Evolutionary conservation across 768 basidiomycete species (phyloP), one percentile per base, ranked within the genome.

Genomic region (Panus rudis): DNA sequence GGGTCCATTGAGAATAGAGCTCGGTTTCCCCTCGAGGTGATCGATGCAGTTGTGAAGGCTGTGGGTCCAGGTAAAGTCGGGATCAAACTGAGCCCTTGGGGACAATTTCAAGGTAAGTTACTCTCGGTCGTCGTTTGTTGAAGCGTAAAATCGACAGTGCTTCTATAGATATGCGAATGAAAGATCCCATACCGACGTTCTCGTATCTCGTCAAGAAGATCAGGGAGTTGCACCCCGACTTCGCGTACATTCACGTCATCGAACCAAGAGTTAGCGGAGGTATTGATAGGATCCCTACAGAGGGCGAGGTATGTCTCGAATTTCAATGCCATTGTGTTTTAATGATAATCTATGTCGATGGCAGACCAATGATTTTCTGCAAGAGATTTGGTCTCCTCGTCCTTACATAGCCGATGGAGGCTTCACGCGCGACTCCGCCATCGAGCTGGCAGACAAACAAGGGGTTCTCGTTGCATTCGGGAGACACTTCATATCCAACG

Each of bases 111-210:
- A 62, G 59, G 63, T 51, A 51, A 47, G 55, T 27, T 22, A 13
- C 16, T 4, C 14, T 10, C 28, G n/a, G 28, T n/a, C 28, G 28
- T 10, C n/a, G n/a, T 30, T n/a, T 30, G 28, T 30, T 10, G 10
- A 30, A 10, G n/a, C n/a, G n/a, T 30, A 30, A 10, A n/a, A 30
- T n/a, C 28, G 10, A 10, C 28, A 30, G 10, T 10, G 10, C n/a
- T 10, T 30, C 28, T 30, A n/a, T 30, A 64, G 52, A 55, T 39
- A 75, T 79, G 72, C 54, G 61, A 4, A 72, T 74, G 71, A 42
- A 51, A 4, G 65, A 79, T 42, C 78, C 77, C 0, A 58, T 67
- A 2, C 72, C 75, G 0, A 73, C 73, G 10, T 81, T 73, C 61
- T 48, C 63, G 0, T 65, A 77, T 53, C 46, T 79, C 28, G 63